Base-by-base conservation (phyloP, 805 yeast genomes). In the Starmerella floris region DNA sequence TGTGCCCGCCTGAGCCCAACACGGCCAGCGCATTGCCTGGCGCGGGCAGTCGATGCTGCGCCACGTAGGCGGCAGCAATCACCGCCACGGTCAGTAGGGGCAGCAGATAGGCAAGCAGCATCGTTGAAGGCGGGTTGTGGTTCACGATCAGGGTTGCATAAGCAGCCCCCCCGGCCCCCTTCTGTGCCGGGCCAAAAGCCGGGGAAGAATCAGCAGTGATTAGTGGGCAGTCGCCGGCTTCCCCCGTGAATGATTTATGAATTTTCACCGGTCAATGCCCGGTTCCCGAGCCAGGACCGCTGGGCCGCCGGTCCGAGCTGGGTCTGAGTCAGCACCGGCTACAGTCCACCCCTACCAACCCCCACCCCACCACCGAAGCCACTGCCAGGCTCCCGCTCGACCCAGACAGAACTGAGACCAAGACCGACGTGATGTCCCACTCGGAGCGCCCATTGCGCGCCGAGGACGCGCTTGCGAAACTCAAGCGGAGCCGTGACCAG, bases 1-100 rank as follows among this genome's bases (percentile, higher is more conserved):
- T 85, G 55, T 85, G 97, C 2, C 96, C 97, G 2, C 98, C 98
- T 0, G 95, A 84, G 0, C 97, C 97, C 10, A 88, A 62, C n/a
- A 84, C 67, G 0, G 81, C 64, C 71, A 81, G 69, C 23, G 35
- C 27, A n/a, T 23, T 30, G 21, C 46, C 47, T 21, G 20, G 23
- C 20, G 39, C 47, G 4, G 37, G 38, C 11, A 48, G 4, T 11
- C 44, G 37, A 20, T 21, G 17, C 17, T 23, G 21, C 17, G 42
- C 21, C 5, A 42, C 11, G 20, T 16, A 42, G 19, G 35, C 37
- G 4, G 23, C 19, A 11, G 32, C 33, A 16, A 41, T 35, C 22
- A 38, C 33, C 11, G 25, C 33, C 31, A 41, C 22, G 17, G 48
- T 39, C 9, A 47, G 45, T 30, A 32, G 22, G 11, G 35, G 19